Conservation (phyloP, 345 rosid species). For the Eutrema heterophyllum region DNA sequence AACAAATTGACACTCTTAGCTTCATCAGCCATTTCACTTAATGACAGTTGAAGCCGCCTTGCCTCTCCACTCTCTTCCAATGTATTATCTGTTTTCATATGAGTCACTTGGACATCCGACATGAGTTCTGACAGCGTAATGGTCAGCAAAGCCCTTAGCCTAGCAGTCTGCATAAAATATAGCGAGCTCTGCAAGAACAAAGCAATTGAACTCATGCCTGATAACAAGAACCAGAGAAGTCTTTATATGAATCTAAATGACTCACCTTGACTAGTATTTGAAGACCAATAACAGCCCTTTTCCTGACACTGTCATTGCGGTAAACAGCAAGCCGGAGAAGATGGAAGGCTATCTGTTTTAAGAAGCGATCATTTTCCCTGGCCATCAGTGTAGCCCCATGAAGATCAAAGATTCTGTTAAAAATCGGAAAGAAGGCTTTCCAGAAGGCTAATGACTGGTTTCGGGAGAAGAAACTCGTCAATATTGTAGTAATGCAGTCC, state of each 20-base stretch:
- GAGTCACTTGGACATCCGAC: slow-evolving; percentile 97
- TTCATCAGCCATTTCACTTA: slow-evolving; percentile 94
- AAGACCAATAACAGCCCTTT: slow-evolving; percentile 91
- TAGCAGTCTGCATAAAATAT: slow-evolving; percentile 88
- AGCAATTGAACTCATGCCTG: slow-evolving; percentile 4
- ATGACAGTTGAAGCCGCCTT: slow-evolving; percentile 73
- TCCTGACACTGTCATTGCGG: slow-evolving; percentile 88
- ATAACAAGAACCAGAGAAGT: slow-evolving; percentile 15
- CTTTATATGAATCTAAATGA: slow-evolving; percentile 20
- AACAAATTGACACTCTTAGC: slow-evolving; percentile 54
- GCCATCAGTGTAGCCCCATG: slow-evolving; percentile 97
- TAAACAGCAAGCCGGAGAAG: slow-evolving; percentile 95
- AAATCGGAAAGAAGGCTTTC: slow-evolving; percentile 83
- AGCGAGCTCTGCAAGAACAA: slow-evolving; percentile 80
- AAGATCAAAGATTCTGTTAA: slow-evolving; percentile 71
- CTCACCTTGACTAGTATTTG: slow-evolving; percentile 91
- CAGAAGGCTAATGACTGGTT: slow-evolving; percentile 91
- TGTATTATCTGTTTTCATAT: slow-evolving; percentile 88
- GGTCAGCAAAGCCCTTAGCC: slow-evolving; percentile 92
- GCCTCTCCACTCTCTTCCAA: slow-evolving; percentile 98
- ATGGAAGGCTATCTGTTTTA: slow-evolving; percentile 96
- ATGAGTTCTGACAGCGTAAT: slow-evolving; percentile 93
- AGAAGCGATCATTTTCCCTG: slow-evolving; percentile 97
- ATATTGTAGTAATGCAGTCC: slow-evolving; percentile 84
- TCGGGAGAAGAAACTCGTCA: slow-evolving; percentile 84